Evolutionary conservation across 169 alveolate genomes (phyloP), one percentile per base, ranked within the genome.

Genomic region (Cryptosporidium muris): DNA sequence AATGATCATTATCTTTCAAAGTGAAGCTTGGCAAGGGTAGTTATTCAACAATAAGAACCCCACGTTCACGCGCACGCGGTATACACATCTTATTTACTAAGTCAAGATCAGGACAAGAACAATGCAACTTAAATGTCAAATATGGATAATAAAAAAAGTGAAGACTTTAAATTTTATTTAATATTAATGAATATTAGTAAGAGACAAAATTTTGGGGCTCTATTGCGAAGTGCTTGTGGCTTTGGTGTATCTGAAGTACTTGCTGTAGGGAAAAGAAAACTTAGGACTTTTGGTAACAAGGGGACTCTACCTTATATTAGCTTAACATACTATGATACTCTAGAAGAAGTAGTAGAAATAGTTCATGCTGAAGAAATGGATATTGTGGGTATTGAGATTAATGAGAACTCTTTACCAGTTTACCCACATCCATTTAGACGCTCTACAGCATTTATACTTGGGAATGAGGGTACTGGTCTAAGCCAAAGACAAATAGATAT

Each of bases 401-500:
- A 91, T 74, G 80, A 63, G 45, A 64, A 82, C 40, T 91, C 96
- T 56, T 60, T 81, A 65, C 93, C 95, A 14, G 88, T 95, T 42
- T 91, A 93, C 38, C 89, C 88, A 14, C 89, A 82, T 38, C 95
- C 95, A 0, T 94, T 94, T 89, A 82, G 89, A 85, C 95, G 96
- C 52, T 89, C 92, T 67, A 94, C 97, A 6, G 94, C 96, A 12
- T 95, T 95, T 81, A 74, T 95, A 80, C 80, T 95, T 45, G 97
- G 98, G 34, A 95, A 94, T 92, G 98, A 95, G 68, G 97, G 97
- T 36, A 90, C 94, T 60, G 98, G 98, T 14, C 66, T 95, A 74
- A 89, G 90, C 66, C 92, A 92, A 40, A 91, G 89, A 51, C 92
- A 92, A 74, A 90, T 92, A 51, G 92, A 88, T 43, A 82, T 94